phyloP scores from a whole-genome alignment of 805 yeast genomes.

The Candida vartiovaarae region DNA sequence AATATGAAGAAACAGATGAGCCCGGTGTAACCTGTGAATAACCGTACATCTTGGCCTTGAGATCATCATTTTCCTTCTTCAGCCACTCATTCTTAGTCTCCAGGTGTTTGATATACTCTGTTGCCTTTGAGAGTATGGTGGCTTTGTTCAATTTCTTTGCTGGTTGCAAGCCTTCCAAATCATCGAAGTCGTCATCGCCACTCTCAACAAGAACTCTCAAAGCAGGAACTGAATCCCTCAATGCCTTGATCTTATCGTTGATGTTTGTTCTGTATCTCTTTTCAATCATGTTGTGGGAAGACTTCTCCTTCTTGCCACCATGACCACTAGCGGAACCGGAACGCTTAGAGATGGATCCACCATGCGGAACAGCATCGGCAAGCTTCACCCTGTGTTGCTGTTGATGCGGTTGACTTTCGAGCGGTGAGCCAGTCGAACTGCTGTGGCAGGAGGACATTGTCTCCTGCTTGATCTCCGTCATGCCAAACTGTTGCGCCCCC shows the following conservation, averaged over 20 bases:
- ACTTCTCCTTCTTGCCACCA: conserved; percentile 38
- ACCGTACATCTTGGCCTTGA: conserved; percentile 25
- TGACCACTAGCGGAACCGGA: too few relatives aligned
- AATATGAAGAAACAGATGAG: conserved; percentile 13
- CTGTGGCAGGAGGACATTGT: conserved; percentile 6
- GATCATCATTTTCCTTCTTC: conserved; percentile 38
- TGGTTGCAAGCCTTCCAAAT: conserved; percentile 68
- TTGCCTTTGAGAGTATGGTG: conserved; percentile 65
- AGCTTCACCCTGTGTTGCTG: conserved; percentile 8
- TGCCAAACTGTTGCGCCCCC: neutral
- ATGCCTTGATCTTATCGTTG: conserved; percentile 55
- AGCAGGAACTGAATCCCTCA: conserved; percentile 63
- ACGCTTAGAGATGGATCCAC: conserved; percentile 18
- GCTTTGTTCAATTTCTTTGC: conserved; percentile 76
- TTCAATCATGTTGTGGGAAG: conserved; percentile 66
- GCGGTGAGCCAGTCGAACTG: conserved; percentile 1
- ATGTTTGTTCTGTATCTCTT: conserved; percentile 67
- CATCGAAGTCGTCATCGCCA: conserved; percentile 50
- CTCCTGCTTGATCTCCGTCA: conserved; percentile 11
- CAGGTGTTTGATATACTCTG: conserved; percentile 70
- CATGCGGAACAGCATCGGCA: conserved; percentile 20
- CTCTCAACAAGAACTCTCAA: conserved; percentile 39
- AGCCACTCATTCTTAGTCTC: conserved; percentile 52
- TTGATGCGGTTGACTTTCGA: neutral
- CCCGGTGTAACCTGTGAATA: conserved; percentile 16